phyloP scores from a whole-genome alignment of 1,139 yeast species.

The Yamadazyma trypodendri region DNA sequence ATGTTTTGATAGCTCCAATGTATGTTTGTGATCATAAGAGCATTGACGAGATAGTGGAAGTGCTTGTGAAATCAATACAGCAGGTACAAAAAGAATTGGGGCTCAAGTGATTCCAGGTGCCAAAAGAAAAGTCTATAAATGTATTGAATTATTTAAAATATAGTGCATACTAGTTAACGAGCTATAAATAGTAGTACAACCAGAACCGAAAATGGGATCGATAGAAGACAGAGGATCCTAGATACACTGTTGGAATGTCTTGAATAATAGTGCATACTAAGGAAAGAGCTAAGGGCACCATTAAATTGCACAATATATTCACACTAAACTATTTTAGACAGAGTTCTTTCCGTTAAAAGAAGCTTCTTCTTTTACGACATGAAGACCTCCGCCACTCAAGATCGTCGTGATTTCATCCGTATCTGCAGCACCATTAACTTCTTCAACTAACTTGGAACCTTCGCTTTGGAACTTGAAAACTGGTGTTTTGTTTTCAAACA shows the following conservation, averaged over 20 bases:
- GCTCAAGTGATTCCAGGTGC: not conserved
- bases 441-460: conserved; percentile 2
- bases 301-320: too few species aligned
- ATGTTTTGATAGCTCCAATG: conserved; percentile 32
- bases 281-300: too few species aligned
- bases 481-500: conserved; percentile 5
- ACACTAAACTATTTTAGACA: too few species aligned
- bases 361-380: not conserved
- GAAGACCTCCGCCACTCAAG: not conserved
- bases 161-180: too few species aligned
- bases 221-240: too few species aligned
- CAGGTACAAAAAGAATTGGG: not conserved
- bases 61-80: not conserved
- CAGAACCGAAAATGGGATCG: too few species aligned
- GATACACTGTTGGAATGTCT: too few species aligned
- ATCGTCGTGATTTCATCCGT: not conserved
- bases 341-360: not conserved
- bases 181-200: too few species aligned
- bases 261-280: too few species aligned
- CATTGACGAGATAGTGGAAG: conserved; percentile 24
- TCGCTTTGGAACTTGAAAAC: conserved; percentile 5
- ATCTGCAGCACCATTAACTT: conserved; percentile 1
- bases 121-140: too few species aligned
- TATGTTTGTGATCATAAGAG: conserved; percentile 43
- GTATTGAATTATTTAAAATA: too few species aligned